These are phyloP conservation scores for Apophysomyces sp. DNA, from an alignment of 371 early-diverging fungal species.

Conservation along the genomic window DNA sequence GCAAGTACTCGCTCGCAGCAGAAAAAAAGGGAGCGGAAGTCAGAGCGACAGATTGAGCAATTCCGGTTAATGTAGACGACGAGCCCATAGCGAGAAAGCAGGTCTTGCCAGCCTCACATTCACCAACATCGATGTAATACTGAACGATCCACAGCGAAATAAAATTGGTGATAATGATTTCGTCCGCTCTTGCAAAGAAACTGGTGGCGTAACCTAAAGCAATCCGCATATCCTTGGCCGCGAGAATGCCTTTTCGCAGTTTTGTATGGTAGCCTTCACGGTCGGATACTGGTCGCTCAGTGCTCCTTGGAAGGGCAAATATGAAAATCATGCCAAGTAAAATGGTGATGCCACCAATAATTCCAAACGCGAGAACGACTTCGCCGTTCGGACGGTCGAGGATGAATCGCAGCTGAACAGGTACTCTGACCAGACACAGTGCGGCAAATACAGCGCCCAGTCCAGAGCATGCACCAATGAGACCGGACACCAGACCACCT, in stretches of 20 bases:
- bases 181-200: conserved; percentile 76
- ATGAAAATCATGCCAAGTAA: conserved; percentile 29
- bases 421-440: conserved; percentile 41
- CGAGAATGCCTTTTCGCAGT: conserved; percentile 38
- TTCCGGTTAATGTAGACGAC: conserved; percentile 64
- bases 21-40: conserved; percentile 70
- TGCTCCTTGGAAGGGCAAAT: conserved; percentile 38
- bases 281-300: not conserved
- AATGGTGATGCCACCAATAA: conserved; percentile 43
- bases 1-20: conserved; percentile 39
- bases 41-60: conserved; percentile 71
- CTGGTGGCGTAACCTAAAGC: conserved; percentile 60
- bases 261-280: not conserved
- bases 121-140: conserved; percentile 56
- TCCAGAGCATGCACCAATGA: conserved; percentile 55
- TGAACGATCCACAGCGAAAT: conserved; percentile 75
- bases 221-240: conserved; percentile 58
- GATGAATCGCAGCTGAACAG: conserved; percentile 18
- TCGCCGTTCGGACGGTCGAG: conserved; percentile 19
- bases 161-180: conserved; percentile 71
- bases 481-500: conserved; percentile 50
- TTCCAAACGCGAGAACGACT: conserved; percentile 8
- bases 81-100: conserved; percentile 49
- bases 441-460: conserved; percentile 53
- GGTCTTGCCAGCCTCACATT: conserved; percentile 36